These are phyloP conservation scores for Vanilla planifolia DNA, from an alignment of 106 monocot species.

Conservation along the genomic window DNA sequence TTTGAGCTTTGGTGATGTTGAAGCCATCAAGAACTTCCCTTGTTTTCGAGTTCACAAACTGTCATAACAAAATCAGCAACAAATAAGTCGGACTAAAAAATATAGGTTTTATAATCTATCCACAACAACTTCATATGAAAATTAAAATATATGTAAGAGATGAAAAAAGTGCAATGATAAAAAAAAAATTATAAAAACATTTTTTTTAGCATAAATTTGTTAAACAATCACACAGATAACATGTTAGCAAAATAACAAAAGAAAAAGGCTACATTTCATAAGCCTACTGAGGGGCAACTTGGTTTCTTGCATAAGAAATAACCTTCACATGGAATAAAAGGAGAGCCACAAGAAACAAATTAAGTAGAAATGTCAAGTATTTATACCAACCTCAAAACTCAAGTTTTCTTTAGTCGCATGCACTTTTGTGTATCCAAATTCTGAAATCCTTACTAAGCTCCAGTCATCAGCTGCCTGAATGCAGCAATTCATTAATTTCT, in stretches of 20 bases:
- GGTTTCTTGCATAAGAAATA: no score
- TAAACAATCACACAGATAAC: no score
- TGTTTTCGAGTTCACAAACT: slow-evolving; percentile 26
- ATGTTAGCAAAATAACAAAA: background rate
- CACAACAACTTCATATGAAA: background rate
- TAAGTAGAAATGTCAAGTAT: background rate
- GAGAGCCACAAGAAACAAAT: no score
- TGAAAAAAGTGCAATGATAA: background rate
- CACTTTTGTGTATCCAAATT: slow-evolving; percentile 57
- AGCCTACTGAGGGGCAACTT: no score
- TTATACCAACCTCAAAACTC: slow-evolving; percentile 36
- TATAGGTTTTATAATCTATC: no score
- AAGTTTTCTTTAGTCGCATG: slow-evolving; percentile 40
- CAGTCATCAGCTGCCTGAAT: slow-evolving; percentile 26
- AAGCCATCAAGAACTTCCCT: slow-evolving; percentile 17
- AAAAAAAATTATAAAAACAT: no score
- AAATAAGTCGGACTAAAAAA: background rate
- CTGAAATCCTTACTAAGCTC: slow-evolving; percentile 55
- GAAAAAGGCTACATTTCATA: no score
- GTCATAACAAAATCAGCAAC: background rate
- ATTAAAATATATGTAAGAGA: background rate
- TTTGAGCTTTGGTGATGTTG: slow-evolving; percentile 5
- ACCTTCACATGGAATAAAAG: no score
- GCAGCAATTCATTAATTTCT: no score
- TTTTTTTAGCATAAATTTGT: no score